phyloP scores from a whole-genome alignment of 768 basidiomycete species.

The Trametes cubensis region DNA sequence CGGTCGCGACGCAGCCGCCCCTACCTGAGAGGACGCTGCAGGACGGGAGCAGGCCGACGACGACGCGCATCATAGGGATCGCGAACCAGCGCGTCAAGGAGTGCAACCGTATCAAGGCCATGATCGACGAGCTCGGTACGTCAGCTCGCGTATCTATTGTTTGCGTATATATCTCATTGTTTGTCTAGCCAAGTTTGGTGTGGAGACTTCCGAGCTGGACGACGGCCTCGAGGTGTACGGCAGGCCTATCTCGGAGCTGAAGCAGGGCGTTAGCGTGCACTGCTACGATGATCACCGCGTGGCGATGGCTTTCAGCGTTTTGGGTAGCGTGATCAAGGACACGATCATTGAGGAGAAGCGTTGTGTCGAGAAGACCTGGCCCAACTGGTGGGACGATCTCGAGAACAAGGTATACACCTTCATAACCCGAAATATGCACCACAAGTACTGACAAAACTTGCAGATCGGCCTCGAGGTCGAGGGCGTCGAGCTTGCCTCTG shows the following conservation, averaged over 20 bases:
- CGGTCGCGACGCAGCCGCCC: constrained; percentile 59
- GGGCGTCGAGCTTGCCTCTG: constrained; percentile 72
- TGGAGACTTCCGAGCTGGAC: constrained; percentile 87
- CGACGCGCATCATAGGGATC: constrained; percentile 89
- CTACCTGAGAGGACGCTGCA: constrained; percentile 51
- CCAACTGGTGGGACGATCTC: constrained; percentile 99
- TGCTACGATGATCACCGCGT: constrained; percentile 99
- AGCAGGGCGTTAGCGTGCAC: constrained; percentile 75
- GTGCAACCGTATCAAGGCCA: constrained; percentile 94
- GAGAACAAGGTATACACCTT: constrained; percentile 75
- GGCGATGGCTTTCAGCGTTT: constrained; percentile 96
- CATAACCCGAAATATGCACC: too few relatives aligned
- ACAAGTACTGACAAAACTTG: neutral
- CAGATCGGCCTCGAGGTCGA: constrained; percentile 89
- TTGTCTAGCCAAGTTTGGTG: constrained; percentile 84
- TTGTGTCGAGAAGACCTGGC: constrained; percentile 99
- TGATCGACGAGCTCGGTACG: constrained; percentile 93
- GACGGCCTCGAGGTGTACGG: constrained; percentile 93
- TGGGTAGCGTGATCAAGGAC: constrained; percentile 71
- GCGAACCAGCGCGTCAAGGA: constrained; percentile 99
- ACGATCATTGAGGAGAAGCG: constrained; percentile 92
- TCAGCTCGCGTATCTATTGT: neutral
- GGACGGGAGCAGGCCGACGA: constrained; percentile 38
- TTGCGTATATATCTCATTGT: neutral
- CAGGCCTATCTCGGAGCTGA: constrained; percentile 63